Evolutionary conservation across 2,329 filamentous ascomycete genomes (phyloP), one percentile per base, ranked within the genome.

Genomic region (Colletotrichum acutatum): DNA sequence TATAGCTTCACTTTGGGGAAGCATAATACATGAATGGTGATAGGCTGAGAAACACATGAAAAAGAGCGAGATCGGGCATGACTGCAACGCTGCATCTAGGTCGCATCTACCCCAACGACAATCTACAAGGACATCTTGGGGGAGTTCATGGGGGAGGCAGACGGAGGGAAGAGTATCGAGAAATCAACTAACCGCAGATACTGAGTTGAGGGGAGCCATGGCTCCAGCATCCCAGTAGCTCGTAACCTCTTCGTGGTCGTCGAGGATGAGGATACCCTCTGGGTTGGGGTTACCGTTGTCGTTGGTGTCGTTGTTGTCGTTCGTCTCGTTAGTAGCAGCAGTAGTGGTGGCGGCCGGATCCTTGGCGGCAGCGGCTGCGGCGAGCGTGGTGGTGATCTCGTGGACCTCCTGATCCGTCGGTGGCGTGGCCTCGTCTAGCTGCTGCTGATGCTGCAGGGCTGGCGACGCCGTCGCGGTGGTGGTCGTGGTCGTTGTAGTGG

Each of bases 171-270:
- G 16, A 49, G 42, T n/a, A 11, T n/a, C 16, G 4, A 49, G 42
- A 49, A 49, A 22, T 8, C 66, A 77, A 88, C 88, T 83, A 76
- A 90, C 89, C 79, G 85, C 83, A 75, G 89, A 90, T 68, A 84
- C 82, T 76, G 86, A 80, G 76, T 86, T 91, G 66, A 90, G 81
- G 71, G 87, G 85, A 71, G 88, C 86, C 89, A 91, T 91, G 75
- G 85, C 87, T 72, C 84, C 81, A 57, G 86, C 84, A 83, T 90
- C 87, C 84, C 89, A 91, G 79, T 90, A 90, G 65, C 85, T 82
- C 54, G 88, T 87, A 54, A 82, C 83, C 74, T 83, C 78, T 63
- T 81, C 58, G 46, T 70, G 56, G 54, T 71, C 63, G 68, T 67
- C 64, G 22, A 72, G 66, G 59, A 72, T 64, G 11, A 72, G 53